phyloP scores from a whole-genome alignment of 2,329 filamentous ascomycete species.

The Phyllosticta citribraziliensis region DNA sequence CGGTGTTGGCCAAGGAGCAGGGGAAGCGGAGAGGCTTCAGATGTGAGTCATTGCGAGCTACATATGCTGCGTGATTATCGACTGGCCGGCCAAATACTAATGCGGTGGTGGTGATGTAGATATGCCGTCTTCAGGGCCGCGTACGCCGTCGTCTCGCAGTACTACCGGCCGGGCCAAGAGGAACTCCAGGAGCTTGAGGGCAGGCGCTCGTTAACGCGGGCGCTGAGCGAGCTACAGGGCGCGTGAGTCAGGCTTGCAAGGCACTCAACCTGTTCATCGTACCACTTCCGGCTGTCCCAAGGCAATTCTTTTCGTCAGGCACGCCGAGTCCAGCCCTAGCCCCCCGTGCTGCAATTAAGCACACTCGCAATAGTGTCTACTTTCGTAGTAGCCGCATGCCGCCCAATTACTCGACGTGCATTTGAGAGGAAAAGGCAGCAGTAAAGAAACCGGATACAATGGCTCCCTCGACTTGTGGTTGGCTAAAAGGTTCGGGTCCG shows the following conservation, averaged over 20 bases:
- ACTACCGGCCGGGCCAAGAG: slow-evolving; percentile 32
- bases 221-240: slow-evolving; percentile 24
- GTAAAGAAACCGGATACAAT: not conserved
- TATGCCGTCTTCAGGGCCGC: slow-evolving; percentile 36
- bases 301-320: too few species aligned
- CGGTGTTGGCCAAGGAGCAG: slow-evolving; percentile 14
- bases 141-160: slow-evolving; percentile 33
- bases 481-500: not conserved
- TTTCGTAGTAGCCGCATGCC: too few species aligned
- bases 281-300: too few species aligned
- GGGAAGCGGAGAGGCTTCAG: slow-evolving; percentile 28
- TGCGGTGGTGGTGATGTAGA: slow-evolving; percentile 17
- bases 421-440: not conserved
- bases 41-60: slow-evolving; percentile 26
- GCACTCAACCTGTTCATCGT: not conserved
- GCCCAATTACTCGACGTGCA: too few species aligned
- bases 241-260: not conserved
- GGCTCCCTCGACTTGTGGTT: not conserved
- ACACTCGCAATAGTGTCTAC: too few species aligned
- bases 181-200: slow-evolving; percentile 33
- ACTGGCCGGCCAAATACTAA: too few species aligned
- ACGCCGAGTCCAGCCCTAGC: too few species aligned
- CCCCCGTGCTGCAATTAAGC: too few species aligned
- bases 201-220: slow-evolving; percentile 30
- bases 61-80: too few species aligned